Conservation (phyloP, 768 basidiomycete genomes). For the Lactarius evosmus region DNA sequence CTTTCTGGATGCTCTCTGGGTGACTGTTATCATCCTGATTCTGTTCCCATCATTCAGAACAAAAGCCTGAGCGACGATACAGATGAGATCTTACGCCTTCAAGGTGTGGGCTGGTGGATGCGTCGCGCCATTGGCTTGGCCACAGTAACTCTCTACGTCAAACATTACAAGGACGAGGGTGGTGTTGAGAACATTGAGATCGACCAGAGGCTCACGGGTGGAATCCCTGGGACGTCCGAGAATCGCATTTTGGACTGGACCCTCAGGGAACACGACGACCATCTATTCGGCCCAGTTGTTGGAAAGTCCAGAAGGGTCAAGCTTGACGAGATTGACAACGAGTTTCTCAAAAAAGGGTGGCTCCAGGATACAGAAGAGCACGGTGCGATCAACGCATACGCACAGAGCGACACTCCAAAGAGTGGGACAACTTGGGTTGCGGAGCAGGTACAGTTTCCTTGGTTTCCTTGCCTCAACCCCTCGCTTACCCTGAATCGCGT, state of each 20-base stretch:
- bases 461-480: too few species aligned
- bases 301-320: conserved; percentile 38
- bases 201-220: conserved; percentile 61
- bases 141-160: conserved; percentile 57
- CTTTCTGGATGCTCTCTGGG: neutral
- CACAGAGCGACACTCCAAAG: conserved; percentile 61
- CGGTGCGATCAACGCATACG: conserved; percentile 37
- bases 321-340: conserved; percentile 35
- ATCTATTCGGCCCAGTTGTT: conserved; percentile 57
- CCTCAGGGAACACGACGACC: conserved; percentile 51
- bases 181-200: conserved; percentile 64
- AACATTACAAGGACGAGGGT: conserved; percentile 56
- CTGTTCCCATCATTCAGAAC: conserved; percentile 45
- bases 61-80: conserved; percentile 59
- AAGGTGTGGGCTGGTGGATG: conserved; percentile 71
- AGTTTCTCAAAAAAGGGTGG: conserved; percentile 44
- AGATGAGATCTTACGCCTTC: conserved; percentile 62
- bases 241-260: conserved; percentile 55
- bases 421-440: conserved; percentile 59
- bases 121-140: conserved; percentile 56
- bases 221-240: conserved; percentile 57
- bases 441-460: conserved; percentile 47
- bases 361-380: conserved; percentile 39
- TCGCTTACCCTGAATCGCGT: neutral
- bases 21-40: conserved; percentile 1